Percentiles rank a stretch among this genome's conserved stretches.
Conservation (phyloP, 2,329 filamentous ascomycete species). For the Curvularia sp. region DNA sequence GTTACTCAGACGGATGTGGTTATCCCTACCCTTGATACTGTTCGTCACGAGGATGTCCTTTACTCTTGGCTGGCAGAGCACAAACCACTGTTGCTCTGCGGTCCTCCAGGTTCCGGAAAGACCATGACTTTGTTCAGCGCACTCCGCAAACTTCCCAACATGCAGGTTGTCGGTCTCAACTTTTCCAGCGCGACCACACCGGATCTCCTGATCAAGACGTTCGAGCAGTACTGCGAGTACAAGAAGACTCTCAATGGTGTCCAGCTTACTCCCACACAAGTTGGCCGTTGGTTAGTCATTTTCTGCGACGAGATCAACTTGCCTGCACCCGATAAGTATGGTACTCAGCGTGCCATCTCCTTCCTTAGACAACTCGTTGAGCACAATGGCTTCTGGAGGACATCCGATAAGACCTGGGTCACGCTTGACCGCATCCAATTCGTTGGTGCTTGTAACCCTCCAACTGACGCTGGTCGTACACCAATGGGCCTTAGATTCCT, state of each 20-base stretch:
- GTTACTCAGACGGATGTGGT: slow-evolving; percentile 98
- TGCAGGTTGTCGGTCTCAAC: slow-evolving; percentile 99
- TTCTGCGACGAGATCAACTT: slow-evolving; percentile 99
- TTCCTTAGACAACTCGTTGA: slow-evolving; percentile 97
- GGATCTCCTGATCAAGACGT: slow-evolving; percentile 97
- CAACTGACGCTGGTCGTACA: slow-evolving; percentile 95
- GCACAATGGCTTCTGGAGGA: slow-evolving; percentile 99
- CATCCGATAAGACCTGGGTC: slow-evolving; percentile 97
- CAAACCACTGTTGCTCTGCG: slow-evolving; percentile 94
- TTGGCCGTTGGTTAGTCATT: slow-evolving; percentile 95
- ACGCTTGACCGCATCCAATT: slow-evolving; percentile 98
- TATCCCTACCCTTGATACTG: slow-evolving; percentile 95
- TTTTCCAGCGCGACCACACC: slow-evolving; percentile 99
- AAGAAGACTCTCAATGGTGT: slow-evolving; percentile 98
- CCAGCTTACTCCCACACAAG: slow-evolving; percentile 92
- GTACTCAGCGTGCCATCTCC: slow-evolving; percentile 94
- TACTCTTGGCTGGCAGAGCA: slow-evolving; percentile 99
- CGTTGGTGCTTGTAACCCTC: slow-evolving; percentile 97
- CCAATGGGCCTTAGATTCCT: slow-evolving; percentile 93
- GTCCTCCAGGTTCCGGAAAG: slow-evolving; percentile 97
- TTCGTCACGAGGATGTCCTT: slow-evolving; percentile 97
- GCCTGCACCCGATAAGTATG: slow-evolving; percentile 96
- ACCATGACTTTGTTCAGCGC: slow-evolving; percentile 99
- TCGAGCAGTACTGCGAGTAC: slow-evolving; percentile 99
- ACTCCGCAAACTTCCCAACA: slow-evolving; percentile 93